Percentiles rank a stretch among this genome's conserved stretches.
These are phyloP conservation scores for Pugionium dolabratum DNA, from an alignment of 345 rosid genomes.

Conservation along the genomic window DNA sequence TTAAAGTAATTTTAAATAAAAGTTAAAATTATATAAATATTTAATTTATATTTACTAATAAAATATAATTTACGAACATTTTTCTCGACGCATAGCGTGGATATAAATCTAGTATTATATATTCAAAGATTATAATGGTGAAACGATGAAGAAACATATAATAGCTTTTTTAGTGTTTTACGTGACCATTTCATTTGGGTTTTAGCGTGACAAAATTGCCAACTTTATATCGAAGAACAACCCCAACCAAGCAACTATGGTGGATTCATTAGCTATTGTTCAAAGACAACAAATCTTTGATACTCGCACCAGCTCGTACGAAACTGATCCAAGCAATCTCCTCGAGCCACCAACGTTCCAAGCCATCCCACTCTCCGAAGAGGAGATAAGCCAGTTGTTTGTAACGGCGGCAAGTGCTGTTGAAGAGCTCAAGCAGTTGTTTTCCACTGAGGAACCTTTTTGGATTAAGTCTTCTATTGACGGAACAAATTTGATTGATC, in stretches of 20 bases:
- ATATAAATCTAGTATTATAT: no score
- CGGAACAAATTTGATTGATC: constrained; percentile 46
- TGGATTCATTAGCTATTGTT: not conserved
- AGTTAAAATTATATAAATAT: no score
- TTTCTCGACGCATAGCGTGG: no score
- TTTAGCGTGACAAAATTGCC: constrained; percentile 49
- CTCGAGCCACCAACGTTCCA: not conserved
- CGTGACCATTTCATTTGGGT: no score
- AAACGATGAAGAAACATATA: no score
- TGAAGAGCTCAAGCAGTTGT: constrained; percentile 56
- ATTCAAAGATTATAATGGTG: no score
- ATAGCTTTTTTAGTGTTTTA: no score
- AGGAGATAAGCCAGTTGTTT: constrained; percentile 45
- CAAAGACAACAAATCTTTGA: no score
- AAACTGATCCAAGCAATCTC: not conserved
- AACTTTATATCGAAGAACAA: constrained; percentile 43
- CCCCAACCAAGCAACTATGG: constrained; percentile 40
- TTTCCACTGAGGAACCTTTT: constrained; percentile 48
- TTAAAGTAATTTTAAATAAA: no score
- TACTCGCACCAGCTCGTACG: not conserved
- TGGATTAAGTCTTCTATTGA: constrained; percentile 51
- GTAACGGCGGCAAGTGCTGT: constrained; percentile 51
- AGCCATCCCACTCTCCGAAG: constrained; percentile 9
- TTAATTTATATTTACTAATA: no score
- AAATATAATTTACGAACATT: no score